Conservation (phyloP, 495 filamentous ascomycete genomes). For the Aspergillus egyptiacus region DNA sequence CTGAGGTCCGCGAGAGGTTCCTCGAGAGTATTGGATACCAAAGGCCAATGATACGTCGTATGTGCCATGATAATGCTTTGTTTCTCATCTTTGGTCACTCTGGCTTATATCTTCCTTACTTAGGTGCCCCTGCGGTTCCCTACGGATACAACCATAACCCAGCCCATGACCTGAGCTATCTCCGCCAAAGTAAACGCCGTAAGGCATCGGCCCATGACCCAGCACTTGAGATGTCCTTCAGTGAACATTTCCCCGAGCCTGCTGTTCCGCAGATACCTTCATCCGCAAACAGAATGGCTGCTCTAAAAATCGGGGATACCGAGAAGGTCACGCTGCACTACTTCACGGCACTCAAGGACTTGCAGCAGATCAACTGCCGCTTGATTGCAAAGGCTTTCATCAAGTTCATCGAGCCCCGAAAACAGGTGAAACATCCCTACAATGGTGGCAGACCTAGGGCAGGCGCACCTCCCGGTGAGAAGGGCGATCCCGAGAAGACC, state of each 20-base stretch:
- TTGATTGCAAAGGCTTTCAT: conserved; percentile 72
- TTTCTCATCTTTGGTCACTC: background rate
- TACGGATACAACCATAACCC: conserved; percentile 11
- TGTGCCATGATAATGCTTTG: conserved; percentile 1
- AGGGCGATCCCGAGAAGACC: conserved; percentile 47
- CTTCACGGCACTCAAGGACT: conserved; percentile 32
- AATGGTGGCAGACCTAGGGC: conserved; percentile 48
- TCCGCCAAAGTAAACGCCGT: conserved; percentile 33
- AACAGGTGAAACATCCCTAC: conserved; percentile 80
- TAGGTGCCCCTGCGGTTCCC: conserved; percentile 14
- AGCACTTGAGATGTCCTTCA: conserved; percentile 13
- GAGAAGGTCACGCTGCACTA: conserved; percentile 36
- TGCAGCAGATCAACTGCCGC: conserved; percentile 44
- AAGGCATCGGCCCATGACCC: conserved; percentile 21
- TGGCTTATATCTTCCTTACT: conserved; percentile 4
- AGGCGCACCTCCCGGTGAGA: conserved; percentile 33
- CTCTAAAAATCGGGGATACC: conserved; percentile 35
- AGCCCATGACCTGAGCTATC: conserved; percentile 18
- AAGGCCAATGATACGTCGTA: conserved; percentile 28
- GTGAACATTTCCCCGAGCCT: conserved; percentile 23
- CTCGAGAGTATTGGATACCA: conserved; percentile 31
- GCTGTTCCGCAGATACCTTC: conserved; percentile 24
- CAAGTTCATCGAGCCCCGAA: conserved; percentile 76
- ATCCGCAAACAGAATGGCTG: conserved; percentile 30
- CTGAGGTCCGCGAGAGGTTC: conserved; percentile 36